Evolutionary conservation across 2,329 filamentous ascomycete genomes (phyloP).

Genomic region (Stachybotrys chlorohalonatus): DNA sequence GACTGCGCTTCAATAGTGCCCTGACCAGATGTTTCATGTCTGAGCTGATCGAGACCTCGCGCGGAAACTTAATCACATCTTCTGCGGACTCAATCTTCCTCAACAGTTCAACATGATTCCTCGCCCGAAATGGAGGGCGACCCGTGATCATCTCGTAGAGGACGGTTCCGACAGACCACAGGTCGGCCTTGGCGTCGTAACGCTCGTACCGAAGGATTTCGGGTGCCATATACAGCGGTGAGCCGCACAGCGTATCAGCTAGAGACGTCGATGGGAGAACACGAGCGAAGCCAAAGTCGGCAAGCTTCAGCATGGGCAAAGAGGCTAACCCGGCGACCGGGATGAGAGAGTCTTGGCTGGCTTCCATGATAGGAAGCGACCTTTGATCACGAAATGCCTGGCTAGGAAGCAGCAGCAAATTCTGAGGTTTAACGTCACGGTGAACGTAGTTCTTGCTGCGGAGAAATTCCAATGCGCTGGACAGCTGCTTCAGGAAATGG

Average conservation of each 20-base stretch:
- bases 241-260: constrained; percentile 93
- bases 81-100: constrained; percentile 85
- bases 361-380: constrained; percentile 56
- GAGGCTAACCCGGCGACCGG: constrained; percentile 74
- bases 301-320: constrained; percentile 92
- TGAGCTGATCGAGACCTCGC: constrained; percentile 59
- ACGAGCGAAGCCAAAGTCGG: constrained; percentile 96
- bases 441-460: constrained; percentile 82
- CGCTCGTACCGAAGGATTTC: constrained; percentile 96
- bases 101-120: constrained; percentile 89
- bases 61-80: constrained; percentile 75
- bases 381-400: constrained; percentile 54
- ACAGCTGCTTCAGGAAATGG: constrained; percentile 91
- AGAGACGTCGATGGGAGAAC: constrained; percentile 84
- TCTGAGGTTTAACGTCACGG: constrained; percentile 95
- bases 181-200: constrained; percentile 91
- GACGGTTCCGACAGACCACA: constrained; percentile 97
- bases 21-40: constrained; percentile 77
- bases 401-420: constrained; percentile 81
- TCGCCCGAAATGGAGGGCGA: constrained; percentile 80
- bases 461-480: constrained; percentile 85
- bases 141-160: constrained; percentile 92
- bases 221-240: constrained; percentile 95
- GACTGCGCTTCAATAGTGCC: constrained; percentile 72
- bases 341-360: constrained; percentile 70